Evolutionary conservation across 768 basidiomycete species (phyloP).

Genomic region (Termitomyces sp.): DNA sequence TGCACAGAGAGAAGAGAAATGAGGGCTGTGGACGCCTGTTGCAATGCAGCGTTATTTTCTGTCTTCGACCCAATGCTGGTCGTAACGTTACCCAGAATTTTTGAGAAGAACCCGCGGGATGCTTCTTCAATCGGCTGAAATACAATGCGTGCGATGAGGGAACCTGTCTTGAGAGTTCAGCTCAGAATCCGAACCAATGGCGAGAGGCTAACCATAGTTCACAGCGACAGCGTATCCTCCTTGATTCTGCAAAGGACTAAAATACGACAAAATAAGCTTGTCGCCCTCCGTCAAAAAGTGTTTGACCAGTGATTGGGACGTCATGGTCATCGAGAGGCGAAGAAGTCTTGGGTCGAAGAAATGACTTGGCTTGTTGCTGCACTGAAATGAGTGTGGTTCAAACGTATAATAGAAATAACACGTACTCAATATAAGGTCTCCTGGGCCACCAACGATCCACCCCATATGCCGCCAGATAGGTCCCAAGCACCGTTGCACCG

Average conservation of each 20-base stretch:
- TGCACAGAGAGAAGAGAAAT: slow-evolving; percentile 62
- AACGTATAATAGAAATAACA: neutral
- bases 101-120: slow-evolving; percentile 84
- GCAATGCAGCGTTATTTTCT: slow-evolving; percentile 17
- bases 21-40: slow-evolving; percentile 46
- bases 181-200: too few species aligned
- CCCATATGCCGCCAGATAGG: slow-evolving; percentile 47
- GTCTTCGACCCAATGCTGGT: slow-evolving; percentile 5
- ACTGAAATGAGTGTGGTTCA: neutral
- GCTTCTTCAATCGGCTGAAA: slow-evolving; percentile 98
- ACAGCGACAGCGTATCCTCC: slow-evolving; percentile 94
- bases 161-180: slow-evolving; percentile 46
- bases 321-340: slow-evolving; percentile 74
- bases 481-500: slow-evolving; percentile 45
- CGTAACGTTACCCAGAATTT: slow-evolving; percentile 29
- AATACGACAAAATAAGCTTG: slow-evolving; percentile 79
- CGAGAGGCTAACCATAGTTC: slow-evolving; percentile 71
- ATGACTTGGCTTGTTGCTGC: slow-evolving; percentile 7
- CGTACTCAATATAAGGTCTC: slow-evolving; percentile 11
- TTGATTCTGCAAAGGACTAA: slow-evolving; percentile 82
- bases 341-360: slow-evolving; percentile 37
- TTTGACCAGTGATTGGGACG: slow-evolving; percentile 84
- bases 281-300: slow-evolving; percentile 96
- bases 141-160: slow-evolving; percentile 83
- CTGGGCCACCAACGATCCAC: slow-evolving; percentile 26